These are phyloP conservation scores for Lodderomyces beijingensis DNA, from an alignment of 1,139 yeast genomes.

Conservation along the genomic window DNA sequence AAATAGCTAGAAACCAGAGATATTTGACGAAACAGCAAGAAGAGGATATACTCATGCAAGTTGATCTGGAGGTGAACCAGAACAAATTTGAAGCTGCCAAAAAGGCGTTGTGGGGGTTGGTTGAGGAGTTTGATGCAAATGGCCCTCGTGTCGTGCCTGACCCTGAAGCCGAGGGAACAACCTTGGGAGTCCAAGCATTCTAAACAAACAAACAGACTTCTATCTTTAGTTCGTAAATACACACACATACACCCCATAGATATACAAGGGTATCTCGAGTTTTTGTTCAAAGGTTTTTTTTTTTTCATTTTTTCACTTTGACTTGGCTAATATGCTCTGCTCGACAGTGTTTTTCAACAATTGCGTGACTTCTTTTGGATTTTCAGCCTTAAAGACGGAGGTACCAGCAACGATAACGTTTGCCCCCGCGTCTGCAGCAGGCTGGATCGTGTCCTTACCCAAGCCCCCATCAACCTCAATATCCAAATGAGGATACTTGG, in stretches of 20 bases:
- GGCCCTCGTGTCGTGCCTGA: slow-evolving; percentile 36
- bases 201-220: slow-evolving; percentile 14
- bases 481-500: slow-evolving; percentile 69
- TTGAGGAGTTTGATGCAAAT: slow-evolving; percentile 46
- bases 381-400: slow-evolving; percentile 78
- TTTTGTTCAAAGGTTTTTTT: not conserved
- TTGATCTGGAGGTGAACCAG: slow-evolving; percentile 31
- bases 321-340: slow-evolving; percentile 11
- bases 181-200: slow-evolving; percentile 69
- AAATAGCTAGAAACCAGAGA: slow-evolving; percentile 74
- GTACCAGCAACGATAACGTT: slow-evolving; percentile 99
- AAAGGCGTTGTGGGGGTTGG: slow-evolving; percentile 64
- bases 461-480: slow-evolving; percentile 98
- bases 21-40: slow-evolving; percentile 56
- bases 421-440: slow-evolving; percentile 93
- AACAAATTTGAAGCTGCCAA: slow-evolving; percentile 48
- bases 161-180: slow-evolving; percentile 68
- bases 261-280: no score
- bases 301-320: slow-evolving; percentile 1
- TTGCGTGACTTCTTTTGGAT: slow-evolving; percentile 69
- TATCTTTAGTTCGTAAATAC: no score
- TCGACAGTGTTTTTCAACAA: slow-evolving; percentile 61
- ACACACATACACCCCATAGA: no score
- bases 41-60: slow-evolving; percentile 46
- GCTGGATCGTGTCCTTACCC: slow-evolving; percentile 75